Base-by-base conservation (phyloP, 768 basidiomycete species). In the Leccinum pellstonianum region DNA sequence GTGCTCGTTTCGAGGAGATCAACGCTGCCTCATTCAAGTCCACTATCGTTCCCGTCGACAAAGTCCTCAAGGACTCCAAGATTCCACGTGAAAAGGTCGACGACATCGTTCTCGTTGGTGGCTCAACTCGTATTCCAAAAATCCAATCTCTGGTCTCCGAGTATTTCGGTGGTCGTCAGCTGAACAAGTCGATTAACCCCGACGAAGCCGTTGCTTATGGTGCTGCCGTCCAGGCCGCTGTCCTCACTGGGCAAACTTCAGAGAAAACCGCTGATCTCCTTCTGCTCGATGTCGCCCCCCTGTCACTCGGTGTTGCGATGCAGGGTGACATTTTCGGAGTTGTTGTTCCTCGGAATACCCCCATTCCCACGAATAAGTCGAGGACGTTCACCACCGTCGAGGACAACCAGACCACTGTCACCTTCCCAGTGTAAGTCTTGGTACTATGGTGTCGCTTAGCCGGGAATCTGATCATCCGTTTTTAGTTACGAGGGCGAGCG, bases 151-250 rank as follows among this genome's bases (percentile, higher is more conserved):
- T 99, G 61, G 97, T 99, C 55, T 98, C 95, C 59, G 97, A 99
- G 76, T 96, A 88, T 85, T 99, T 99, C 76, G 92, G 92, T 76
- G 95, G 94, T 62, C 94, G 96, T 70, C 92, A 95, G 75, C 80
- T 98, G 74, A 98, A 98, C 88, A 99, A 99, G 85, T 97, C 95
- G 60, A 99, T 99, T 81, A 99, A 99, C 86, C 97, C 97, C 64
- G 97, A 99, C 73, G 97, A 99, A 81, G 97, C 97, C 70, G 97
- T 99, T 69, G 97, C 97, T 52, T 98, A 98, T 78, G 97, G 97
- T 82, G 97, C 97, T 68, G 96, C 97, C 68, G 97, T 99, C 71
- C 97, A 99, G 80, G 97, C 97, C 62, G 97, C 97, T 59, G 91
- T 99, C 73, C 92, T 99, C 64, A 97, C 97, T 67, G 95, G 95